Evolutionary conservation across 805 yeast genomes (phyloP).

Genomic region (Blastobotrys muscicola): DNA sequence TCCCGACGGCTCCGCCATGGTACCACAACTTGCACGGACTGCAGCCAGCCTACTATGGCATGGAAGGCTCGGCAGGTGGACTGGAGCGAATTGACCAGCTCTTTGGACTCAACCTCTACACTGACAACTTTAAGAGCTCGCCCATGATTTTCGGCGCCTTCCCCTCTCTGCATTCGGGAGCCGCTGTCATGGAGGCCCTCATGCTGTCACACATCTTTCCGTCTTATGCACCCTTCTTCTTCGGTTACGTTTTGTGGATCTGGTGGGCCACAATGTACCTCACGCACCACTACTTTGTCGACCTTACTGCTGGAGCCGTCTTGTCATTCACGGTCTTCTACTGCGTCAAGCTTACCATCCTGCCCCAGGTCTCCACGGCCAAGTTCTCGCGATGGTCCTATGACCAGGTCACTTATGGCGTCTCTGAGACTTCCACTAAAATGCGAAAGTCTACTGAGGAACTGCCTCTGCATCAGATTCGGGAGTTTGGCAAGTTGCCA

Average conservation of each 20-base stretch:
- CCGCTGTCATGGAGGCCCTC: slow-evolving; percentile 87
- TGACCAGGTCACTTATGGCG: slow-evolving; percentile 30
- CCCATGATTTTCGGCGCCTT: slow-evolving; percentile 91
- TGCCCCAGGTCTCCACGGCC: slow-evolving; percentile 43
- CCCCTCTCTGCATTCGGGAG: slow-evolving; percentile 84
- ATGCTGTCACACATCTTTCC: slow-evolving; percentile 84
- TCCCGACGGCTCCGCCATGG: slow-evolving; percentile 98
- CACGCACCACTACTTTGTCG: slow-evolving; percentile 93
- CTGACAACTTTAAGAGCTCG: slow-evolving; percentile 70
- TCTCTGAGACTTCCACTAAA: slow-evolving; percentile 14
- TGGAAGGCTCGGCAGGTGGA: slow-evolving; percentile 96
- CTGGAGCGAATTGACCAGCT: slow-evolving; percentile 75
- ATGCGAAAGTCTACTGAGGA: slow-evolving; percentile 19
- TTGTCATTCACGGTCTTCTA: slow-evolving; percentile 63
- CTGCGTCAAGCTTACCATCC: slow-evolving; percentile 49
- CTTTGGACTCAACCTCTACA: slow-evolving; percentile 72
- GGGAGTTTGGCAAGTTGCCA: too few relatives aligned
- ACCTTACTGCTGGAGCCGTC: slow-evolving; percentile 88
- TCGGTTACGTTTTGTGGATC: slow-evolving; percentile 77
- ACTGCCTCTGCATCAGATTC: too few relatives aligned
- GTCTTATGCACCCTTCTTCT: slow-evolving; percentile 49
- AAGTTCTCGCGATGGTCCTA: slow-evolving; percentile 35
- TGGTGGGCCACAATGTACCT: slow-evolving; percentile 99
- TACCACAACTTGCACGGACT: slow-evolving; percentile 77
- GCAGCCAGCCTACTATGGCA: slow-evolving; percentile 80